A percentile compares a stretch with the other conserved stretches of the same genome.
These are phyloP conservation scores for Fusarium pseudoanthophilum DNA, from an alignment of 2,329 filamentous ascomycete genomes.

Conservation along the genomic window DNA sequence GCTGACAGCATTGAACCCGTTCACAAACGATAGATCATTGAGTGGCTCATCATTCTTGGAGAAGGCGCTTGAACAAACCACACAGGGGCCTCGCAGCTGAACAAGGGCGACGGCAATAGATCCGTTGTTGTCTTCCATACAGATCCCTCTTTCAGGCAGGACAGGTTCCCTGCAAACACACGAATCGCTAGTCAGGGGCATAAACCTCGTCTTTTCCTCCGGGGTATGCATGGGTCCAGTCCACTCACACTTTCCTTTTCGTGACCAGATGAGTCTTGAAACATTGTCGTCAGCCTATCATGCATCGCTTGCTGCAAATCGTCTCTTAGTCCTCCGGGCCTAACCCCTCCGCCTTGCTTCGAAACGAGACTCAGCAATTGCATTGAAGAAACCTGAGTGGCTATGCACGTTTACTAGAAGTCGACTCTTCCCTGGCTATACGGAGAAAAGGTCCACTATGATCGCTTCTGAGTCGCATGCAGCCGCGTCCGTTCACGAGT, in stretches of 20 bases:
- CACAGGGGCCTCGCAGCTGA: slow-evolving; percentile 26
- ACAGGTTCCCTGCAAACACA: slow-evolving; percentile 24
- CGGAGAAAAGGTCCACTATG: slow-evolving; percentile 28
- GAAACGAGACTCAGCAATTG: slow-evolving; percentile 47
- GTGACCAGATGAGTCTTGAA: slow-evolving; percentile 45
- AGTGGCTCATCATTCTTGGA: slow-evolving; percentile 19
- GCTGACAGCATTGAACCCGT: slow-evolving; percentile 28
- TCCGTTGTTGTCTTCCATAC: slow-evolving; percentile 9
- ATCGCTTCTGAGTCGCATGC: slow-evolving; percentile 28
- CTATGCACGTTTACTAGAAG: slow-evolving; percentile 20
- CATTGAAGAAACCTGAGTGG: slow-evolving; percentile 40
- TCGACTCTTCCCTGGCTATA: slow-evolving; percentile 48
- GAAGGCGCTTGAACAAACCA: slow-evolving; percentile 16
- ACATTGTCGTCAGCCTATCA: slow-evolving; percentile 49
- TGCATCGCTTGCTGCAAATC: slow-evolving; percentile 28
- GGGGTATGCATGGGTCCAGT: slow-evolving; percentile 30
- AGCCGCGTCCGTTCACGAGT: slow-evolving; percentile 36
- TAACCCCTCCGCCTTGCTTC: slow-evolving; percentile 53
- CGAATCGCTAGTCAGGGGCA: slow-evolving; percentile 43
- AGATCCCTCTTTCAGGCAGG: slow-evolving; percentile 8
- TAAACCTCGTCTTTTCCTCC: slow-evolving; percentile 33
- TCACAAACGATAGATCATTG: slow-evolving; percentile 18
- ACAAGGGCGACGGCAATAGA: slow-evolving; percentile 29
- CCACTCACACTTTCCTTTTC: slow-evolving; percentile 40
- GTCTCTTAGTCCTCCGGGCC: slow-evolving; percentile 42